These are phyloP conservation scores for Orychophragmus violaceus DNA, from an alignment of 345 rosid species.

Conservation along the genomic window DNA sequence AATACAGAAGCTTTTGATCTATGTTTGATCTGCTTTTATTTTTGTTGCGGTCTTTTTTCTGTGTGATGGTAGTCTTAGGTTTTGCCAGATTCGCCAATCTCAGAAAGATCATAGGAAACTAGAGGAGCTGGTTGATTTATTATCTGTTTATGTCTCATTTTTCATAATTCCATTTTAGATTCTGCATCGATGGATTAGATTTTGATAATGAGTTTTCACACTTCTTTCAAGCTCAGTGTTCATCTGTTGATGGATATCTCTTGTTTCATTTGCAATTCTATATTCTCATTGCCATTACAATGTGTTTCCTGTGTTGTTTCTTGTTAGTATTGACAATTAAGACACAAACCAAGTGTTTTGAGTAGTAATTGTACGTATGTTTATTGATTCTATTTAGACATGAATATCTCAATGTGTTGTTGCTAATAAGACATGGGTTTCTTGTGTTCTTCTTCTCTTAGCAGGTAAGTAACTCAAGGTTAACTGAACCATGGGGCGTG, in stretches of 20 bases:
- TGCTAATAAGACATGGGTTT: not conserved
- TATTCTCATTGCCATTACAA: too few relatives aligned
- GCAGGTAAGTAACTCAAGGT: conserved; percentile 19
- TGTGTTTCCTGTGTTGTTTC: too few relatives aligned
- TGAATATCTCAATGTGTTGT: not conserved
- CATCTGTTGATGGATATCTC: not conserved
- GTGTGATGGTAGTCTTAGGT: not conserved
- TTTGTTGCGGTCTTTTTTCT: not conserved
- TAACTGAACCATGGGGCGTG: conserved; percentile 61
- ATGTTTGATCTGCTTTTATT: not conserved
- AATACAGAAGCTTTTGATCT: not conserved
- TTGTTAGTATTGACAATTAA: too few relatives aligned
- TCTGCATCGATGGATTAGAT: not conserved
- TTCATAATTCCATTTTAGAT: too few relatives aligned
- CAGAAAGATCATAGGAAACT: too few relatives aligned
- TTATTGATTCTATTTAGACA: not conserved
- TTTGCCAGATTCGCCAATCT: not conserved
- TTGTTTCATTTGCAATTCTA: not conserved
- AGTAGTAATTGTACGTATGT: not conserved
- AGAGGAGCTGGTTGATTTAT: not conserved
- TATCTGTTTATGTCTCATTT: too few relatives aligned
- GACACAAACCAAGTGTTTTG: too few relatives aligned
- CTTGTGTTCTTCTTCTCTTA: not conserved
- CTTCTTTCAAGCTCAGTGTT: not conserved
- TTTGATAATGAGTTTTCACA: not conserved